phyloP scores from a whole-genome alignment of 768 basidiomycete genomes.

The Tylopilus sp. region DNA sequence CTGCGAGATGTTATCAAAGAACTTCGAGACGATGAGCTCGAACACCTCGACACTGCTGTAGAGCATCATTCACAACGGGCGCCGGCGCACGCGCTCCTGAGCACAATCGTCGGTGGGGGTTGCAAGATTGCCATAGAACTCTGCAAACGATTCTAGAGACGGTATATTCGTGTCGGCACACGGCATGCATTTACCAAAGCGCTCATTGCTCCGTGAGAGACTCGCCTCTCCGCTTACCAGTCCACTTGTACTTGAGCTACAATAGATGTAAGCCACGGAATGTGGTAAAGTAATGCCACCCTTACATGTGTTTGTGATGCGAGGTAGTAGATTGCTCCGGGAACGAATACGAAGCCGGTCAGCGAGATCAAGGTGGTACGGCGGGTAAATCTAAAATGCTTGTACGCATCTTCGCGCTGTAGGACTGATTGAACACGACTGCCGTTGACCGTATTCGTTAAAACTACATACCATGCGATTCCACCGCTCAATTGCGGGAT shows the following conservation, averaged over 20 bases:
- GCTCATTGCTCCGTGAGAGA: conserved; percentile 33
- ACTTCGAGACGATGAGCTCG: conserved; percentile 92
- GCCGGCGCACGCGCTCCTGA: conserved; percentile 87
- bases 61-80: conserved; percentile 84
- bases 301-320: conserved; percentile 36
- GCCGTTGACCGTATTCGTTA: not conserved
- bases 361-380: conserved; percentile 59
- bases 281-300: conserved; percentile 28
- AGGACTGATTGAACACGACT: not conserved
- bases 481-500: conserved; percentile 66
- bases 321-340: conserved; percentile 50
- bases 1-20: conserved; percentile 72
- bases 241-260: conserved; percentile 55
- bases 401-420: conserved; percentile 83
- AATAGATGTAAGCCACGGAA: conserved; percentile 4
- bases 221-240: conserved; percentile 47
- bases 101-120: conserved; percentile 77
- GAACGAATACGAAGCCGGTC: conserved; percentile 63
- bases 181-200: not conserved
- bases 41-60: conserved; percentile 90
- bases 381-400: conserved; percentile 77
- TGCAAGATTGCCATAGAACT: conserved; percentile 90
- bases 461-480: conserved; percentile 48
- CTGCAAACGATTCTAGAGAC: conserved; percentile 72
- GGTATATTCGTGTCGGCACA: not conserved